A percentile compares a stretch with the other conserved stretches of the same genome.
Evolutionary conservation across 805 yeast species (phyloP).

Genomic region (Vanderwaltozyma polyspora): DNA sequence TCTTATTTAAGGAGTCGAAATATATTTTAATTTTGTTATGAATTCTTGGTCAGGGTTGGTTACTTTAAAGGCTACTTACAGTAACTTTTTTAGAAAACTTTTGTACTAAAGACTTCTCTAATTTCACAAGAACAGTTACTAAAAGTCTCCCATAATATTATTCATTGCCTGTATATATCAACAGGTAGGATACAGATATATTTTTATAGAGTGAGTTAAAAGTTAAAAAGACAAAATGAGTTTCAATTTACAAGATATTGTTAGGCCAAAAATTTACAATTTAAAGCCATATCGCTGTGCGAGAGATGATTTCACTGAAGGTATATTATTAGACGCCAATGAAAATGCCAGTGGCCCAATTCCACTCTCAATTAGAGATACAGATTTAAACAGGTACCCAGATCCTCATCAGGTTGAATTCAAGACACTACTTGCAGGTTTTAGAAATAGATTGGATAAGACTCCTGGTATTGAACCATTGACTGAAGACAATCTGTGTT

Average conservation of each 20-base stretch:
- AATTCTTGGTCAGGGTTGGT: too few relatives aligned
- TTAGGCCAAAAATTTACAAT: conserved; percentile 73
- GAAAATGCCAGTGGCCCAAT: conserved; percentile 93
- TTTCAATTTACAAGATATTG: conserved; percentile 31
- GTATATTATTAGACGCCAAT: conserved; percentile 86
- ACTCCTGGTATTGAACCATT: conserved; percentile 24
- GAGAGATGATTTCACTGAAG: conserved; percentile 85
- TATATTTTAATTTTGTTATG: too few relatives aligned
- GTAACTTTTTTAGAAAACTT: too few relatives aligned
- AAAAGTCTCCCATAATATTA: too few relatives aligned
- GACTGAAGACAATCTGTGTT: conserved; percentile 60
- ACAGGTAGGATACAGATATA: too few relatives aligned
- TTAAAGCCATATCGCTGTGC: conserved; percentile 95
- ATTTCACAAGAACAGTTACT: too few relatives aligned
- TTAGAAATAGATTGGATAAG: conserved; percentile 40
- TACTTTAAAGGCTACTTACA: too few relatives aligned
- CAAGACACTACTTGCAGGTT: conserved; percentile 58
- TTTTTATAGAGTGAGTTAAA: too few relatives aligned
- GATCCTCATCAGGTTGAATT: conserved; percentile 86
- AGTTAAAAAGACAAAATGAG: too few relatives aligned
- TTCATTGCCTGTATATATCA: too few relatives aligned
- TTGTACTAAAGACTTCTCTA: too few relatives aligned
- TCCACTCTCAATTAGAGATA: conserved; percentile 35
- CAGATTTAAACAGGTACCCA: conserved; percentile 83
- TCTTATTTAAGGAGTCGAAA: too few relatives aligned